Evolutionary conservation across 176 grass and related monocot species (phyloP).

Genomic region (Pontederia crassipes): DNA sequence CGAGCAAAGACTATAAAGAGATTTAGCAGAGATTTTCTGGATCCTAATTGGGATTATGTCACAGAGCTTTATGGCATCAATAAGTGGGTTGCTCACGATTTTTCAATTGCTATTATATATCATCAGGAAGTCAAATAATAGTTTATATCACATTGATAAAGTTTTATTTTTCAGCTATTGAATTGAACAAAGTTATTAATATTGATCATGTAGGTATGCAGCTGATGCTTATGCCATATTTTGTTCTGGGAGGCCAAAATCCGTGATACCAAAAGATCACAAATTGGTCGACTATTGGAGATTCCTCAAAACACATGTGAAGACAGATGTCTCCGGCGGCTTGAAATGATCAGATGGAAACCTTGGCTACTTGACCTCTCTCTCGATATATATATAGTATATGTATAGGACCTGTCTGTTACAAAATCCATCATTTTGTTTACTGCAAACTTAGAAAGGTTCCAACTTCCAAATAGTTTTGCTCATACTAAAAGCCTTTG

Average conservation of each 20-base stretch:
- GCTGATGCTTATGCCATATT: constrained; percentile 1
- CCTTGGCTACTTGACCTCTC: too few relatives aligned
- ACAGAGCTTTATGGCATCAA: neutral
- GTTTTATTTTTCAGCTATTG: too few relatives aligned
- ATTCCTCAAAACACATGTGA: neutral
- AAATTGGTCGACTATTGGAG: neutral
- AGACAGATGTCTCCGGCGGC: too few relatives aligned
- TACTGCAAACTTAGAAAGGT: too few relatives aligned
- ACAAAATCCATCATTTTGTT: too few relatives aligned
- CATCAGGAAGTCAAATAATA: neutral
- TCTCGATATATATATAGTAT: too few relatives aligned
- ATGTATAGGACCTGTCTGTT: too few relatives aligned
- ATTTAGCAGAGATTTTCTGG: neutral
- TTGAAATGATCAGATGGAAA: too few relatives aligned
- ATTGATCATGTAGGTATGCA: neutral
- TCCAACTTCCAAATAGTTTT: too few relatives aligned
- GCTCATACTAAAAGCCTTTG: too few relatives aligned
- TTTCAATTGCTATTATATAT: neutral
- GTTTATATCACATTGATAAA: neutral
- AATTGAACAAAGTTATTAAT: too few relatives aligned
- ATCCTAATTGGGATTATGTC: neutral
- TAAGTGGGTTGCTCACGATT: neutral
- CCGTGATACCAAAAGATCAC: constrained; percentile 3
- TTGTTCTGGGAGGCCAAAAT: neutral
- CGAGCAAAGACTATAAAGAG: neutral